Base-by-base conservation (phyloP, 2,329 filamentous ascomycete species). In the Nannizzia gypsea region DNA sequence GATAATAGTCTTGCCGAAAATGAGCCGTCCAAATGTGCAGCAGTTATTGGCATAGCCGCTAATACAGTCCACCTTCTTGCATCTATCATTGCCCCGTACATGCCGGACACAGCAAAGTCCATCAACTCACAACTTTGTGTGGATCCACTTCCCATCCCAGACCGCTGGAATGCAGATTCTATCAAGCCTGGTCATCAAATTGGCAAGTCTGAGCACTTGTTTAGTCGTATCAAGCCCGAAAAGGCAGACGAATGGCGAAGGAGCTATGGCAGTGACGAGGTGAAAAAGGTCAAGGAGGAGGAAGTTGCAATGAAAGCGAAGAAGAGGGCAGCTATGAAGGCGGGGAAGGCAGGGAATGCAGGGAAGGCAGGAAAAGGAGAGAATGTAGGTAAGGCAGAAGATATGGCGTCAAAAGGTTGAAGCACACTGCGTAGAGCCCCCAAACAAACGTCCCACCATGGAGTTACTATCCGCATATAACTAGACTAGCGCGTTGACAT, bases 61-160 rank as follows among this genome's bases (percentile, higher is more conserved):
- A 95, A 95, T 75, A 83, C 91, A 64, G 84, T 92, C 59, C 84
- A 92, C 69, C 84, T 96, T 38, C 80, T 95, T 56, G 88, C 90
- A 22, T 85, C 83, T 59, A 76, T 95, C 48, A 81, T 91, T 60
- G 83, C 84, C 58, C 91, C 91, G 0, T 96, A 92, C 76, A 88
- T 96, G 80, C 90, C 90, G 40, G 81, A 81, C 17, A 91, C 87
- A 8, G 80, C 87, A 3, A 80, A 80, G 61, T 83, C 83, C 36
- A 96, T 96, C 66, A 82, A 89, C 64, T 74, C 82, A 64, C 92
- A 96, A 76, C 82, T 97, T 28, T 83, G 86, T 61, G 74, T 73
- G 63, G 68, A 73, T 62, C 64, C 74, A 70, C 67, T 76, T 65
- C 65, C 71, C 26, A 69, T 79, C 64, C 70, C 73, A 1, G 81